Evolutionary conservation across 2,329 filamentous ascomycete genomes (phyloP), one percentile per base, ranked within the genome.

Genomic region (Bimuria novae-zelandiae): DNA sequence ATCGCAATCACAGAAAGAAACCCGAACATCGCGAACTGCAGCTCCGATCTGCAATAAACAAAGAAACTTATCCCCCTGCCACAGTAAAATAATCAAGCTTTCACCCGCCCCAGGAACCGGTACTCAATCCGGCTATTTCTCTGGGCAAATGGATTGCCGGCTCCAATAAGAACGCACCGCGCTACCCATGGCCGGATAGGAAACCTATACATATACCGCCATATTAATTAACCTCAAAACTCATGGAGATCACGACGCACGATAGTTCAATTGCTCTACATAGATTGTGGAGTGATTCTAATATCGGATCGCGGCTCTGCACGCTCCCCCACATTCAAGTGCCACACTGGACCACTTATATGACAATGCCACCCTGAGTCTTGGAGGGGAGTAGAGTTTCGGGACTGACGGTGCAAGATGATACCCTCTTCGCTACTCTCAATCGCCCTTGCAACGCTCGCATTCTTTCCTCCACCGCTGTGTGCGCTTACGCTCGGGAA

Each of bases 401-500:
- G 25, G 10, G 12, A 22, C 7, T 3, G 3, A 12, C 19, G 14
- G 30, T 5, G 23, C 43, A 54, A 21, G 10, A 56, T 54, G 50
- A 47, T 56, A 22, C 5, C 27, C 11, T 14, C 33, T 37, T 53
- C 49, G 4, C 32, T 52, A 4, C 14, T 56, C 10, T 39, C 47
- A 2, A 32, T 49, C 19, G 52, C 49, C 3, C 17, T 59, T 16
- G 52, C 47, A 49, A 33, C 50, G 1, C 21, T 55, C 21, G 12
- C 52, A 4, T 10, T 54, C 23, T 42, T 57, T 16, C 41, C 42
- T 10, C n/a, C 54, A 17, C 14, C 43, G 3, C 30, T 27, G 0
- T n/a, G 48, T 21, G 46, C 50, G 3, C 60, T 51, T 21, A 51
- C 54, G 7, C 27, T 60, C 36, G 51, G 54, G 2, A 57, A 52